Base-by-base conservation (phyloP, 805 yeast species). In the Zygosaccharomyces lentus region DNA sequence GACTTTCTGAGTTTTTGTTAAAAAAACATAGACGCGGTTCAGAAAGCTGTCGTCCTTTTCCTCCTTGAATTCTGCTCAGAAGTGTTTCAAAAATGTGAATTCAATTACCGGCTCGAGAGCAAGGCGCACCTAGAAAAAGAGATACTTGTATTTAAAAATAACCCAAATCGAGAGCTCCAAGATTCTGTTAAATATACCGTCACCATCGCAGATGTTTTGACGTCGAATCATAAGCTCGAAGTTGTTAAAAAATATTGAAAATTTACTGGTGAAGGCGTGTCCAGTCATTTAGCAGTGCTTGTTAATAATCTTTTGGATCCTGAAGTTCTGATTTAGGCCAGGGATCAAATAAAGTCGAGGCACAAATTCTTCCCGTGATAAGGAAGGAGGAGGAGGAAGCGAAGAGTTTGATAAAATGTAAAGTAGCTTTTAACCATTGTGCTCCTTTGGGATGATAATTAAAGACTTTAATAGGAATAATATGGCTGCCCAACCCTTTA, bases 211-310 rank as follows among this genome's bases (percentile, higher is more conserved):
- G 82, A 77, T 23, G 48, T 51, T 15, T 84, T 87, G 15, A 80
- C 90, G 45, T 83, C 83, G 60, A 86, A 83, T 1, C 65, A 71
- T 0, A 68, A 71, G 3, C 78, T 74, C 46, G 63, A 77, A 1
- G 62, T 83, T 6, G 95, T 89, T 10, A 88, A 87, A 61, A 78
- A 77, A 55, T 90, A 84, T 67, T 89, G 97, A 96, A 96, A 90
- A 64, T 35, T 53, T 17, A 46, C 51, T 31, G 56, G 56, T 12
- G 56, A 53, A 45, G 44, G 53, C 34, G 53, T 53, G 4, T 53
- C 56, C 16, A 48, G 51, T 23, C 43, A 54, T 9, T 40, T 44
- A 32, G 56, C 56, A 6, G 41, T 15, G 6, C 42, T 41, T 38
- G 17, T 49, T 27, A 35, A 29, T 17, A 34, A 35, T 13, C 32